phyloP scores from a whole-genome alignment of 1,139 yeast genomes.

The Geotrichum carabidarum region DNA sequence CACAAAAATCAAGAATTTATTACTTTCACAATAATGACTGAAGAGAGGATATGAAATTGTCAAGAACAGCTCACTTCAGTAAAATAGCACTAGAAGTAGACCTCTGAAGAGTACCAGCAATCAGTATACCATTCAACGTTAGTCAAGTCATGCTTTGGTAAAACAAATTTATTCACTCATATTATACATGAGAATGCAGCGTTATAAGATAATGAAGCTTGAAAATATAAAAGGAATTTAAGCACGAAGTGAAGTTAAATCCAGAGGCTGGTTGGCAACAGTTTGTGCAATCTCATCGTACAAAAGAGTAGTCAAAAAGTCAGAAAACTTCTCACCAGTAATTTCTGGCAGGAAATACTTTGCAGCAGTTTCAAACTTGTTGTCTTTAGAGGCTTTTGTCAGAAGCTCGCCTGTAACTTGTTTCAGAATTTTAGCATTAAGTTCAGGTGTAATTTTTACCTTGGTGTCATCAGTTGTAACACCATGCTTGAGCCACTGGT shows the following conservation, averaged over 20 bases:
- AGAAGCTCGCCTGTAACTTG: constrained; percentile 60
- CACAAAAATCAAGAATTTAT: too few species aligned
- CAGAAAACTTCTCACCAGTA: constrained; percentile 32
- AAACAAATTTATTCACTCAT: not conserved
- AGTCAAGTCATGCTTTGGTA: not conserved
- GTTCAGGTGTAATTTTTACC: constrained; percentile 49
- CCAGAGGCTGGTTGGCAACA: not conserved
- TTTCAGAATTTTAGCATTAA: constrained; percentile 50
- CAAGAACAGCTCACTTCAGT: too few species aligned
- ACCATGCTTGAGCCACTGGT: constrained; percentile 81
- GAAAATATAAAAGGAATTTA: not conserved
- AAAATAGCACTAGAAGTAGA: too few species aligned
- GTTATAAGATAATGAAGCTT: not conserved
- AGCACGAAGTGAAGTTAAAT: constrained; percentile 3
- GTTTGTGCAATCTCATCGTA: constrained; percentile 28
- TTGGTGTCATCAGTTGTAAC: constrained; percentile 57
- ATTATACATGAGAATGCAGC: not conserved
- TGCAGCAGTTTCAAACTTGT: constrained; percentile 43
- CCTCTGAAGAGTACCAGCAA: too few species aligned
- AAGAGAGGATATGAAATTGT: too few species aligned
- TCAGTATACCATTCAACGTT: too few species aligned
- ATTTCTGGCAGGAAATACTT: constrained; percentile 34
- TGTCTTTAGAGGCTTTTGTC: constrained; percentile 49
- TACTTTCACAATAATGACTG: too few species aligned
- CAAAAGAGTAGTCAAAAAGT: constrained; percentile 47